Evolutionary conservation across 2,329 filamentous ascomycete genomes (phyloP), one percentile per base, ranked within the genome.

Genomic region (Golovinomyces cichoracearum): DNA sequence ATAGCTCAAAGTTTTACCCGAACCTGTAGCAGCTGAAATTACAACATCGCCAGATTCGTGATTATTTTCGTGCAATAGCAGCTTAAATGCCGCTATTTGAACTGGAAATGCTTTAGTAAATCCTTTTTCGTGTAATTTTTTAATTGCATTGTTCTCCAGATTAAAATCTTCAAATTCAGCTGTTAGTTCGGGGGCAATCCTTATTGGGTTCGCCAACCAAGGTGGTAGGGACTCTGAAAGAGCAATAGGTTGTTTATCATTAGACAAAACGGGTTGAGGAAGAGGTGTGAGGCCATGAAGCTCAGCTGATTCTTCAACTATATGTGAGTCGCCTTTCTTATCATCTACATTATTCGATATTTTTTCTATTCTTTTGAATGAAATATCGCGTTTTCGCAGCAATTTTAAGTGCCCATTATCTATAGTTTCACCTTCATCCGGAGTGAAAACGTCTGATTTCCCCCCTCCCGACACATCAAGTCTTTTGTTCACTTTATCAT

Each of bases 1-100:
- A 58, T 98, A 98, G 0, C 88, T 81, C 15, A 98, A 63, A 0
- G 90, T 98, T 61, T 98, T 98, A 50, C 90, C 90, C 0, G 90
- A 95, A 7, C 90, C 90, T 0, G 90, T 98, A 1, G 88, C 82
- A 0, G 92, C 90, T 6, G 85, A 90, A 2, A 98, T 78, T 41
- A 93, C 79, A 4, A 98, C 64, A 61, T 98, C 90, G 4, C 83
- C 81, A 1, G 72, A 65, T 31, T 76, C 70, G 31, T 72, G 66
- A 49, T 71, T 67, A 38, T 72, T 69, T 0, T 71, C 73, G 21
- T 74, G 77, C 3, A 93, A 67, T 4, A 98, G 70, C 37, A 93
- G 68, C 0, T 88, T 86, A 23, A 98, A 70, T 0, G 90, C 71
- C 1, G 78, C 76, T 4, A 82, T 76, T 62, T 93, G 84, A 0